phyloP scores from a whole-genome alignment of 176 grass and related monocot species.

The Triticum aestivum region DNA sequence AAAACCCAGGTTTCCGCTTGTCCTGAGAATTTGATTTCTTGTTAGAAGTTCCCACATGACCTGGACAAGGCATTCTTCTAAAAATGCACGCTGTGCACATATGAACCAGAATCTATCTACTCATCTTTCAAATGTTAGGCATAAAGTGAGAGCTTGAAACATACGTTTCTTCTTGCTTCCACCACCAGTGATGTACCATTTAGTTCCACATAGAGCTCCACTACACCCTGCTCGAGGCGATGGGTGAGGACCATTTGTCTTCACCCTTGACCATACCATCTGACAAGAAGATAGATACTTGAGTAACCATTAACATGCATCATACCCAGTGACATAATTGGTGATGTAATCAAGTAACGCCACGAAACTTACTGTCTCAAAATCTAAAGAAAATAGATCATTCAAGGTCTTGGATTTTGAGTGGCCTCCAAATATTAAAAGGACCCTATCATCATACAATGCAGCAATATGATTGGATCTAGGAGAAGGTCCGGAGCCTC shows the following conservation, averaged over 20 bases:
- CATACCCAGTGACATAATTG: neutral
- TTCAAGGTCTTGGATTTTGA: constrained; percentile 95
- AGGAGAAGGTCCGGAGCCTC: constrained; percentile 86
- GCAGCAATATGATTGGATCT: constrained; percentile 83
- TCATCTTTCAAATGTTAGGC: constrained; percentile 13
- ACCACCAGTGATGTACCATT: constrained; percentile 94
- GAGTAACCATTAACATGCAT: neutral
- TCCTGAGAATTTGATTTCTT: constrained; percentile 33
- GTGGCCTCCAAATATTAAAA: constrained; percentile 88
- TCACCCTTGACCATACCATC: constrained; percentile 97
- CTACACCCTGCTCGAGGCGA: constrained; percentile 83
- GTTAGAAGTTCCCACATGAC: constrained; percentile 27
- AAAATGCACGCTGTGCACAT: neutral
- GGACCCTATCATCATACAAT: constrained; percentile 80
- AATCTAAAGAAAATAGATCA: constrained; percentile 90
- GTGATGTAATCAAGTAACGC: constrained; percentile 10
- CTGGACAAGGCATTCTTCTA: neutral
- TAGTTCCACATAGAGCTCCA: constrained; percentile 89
- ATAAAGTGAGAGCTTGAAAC: constrained; percentile 20
- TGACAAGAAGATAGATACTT: constrained; percentile 34
- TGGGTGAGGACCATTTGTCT: constrained; percentile 74
- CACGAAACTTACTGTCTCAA: constrained; percentile 82
- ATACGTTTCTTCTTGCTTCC: constrained; percentile 96
- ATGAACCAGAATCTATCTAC: constrained; percentile 18
- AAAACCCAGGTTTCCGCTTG: constrained; percentile 69